Evolutionary conservation across 2,329 filamentous ascomycete species (phyloP), one percentile per base, ranked within the genome.

Genomic region (Trichoderma breve): DNA sequence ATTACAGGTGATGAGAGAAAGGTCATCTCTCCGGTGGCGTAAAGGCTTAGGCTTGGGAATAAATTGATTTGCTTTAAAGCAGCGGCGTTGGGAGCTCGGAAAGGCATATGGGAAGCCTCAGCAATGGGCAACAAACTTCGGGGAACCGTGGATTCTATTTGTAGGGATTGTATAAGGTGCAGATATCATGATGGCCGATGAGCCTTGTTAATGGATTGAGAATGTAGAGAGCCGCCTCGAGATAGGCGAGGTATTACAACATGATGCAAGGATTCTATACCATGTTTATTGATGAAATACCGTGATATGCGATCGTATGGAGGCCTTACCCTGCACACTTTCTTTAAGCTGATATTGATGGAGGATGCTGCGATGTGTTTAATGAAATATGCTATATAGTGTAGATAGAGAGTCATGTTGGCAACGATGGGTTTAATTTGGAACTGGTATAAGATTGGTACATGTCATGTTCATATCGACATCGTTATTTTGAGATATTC

Each of bases 1-100:
- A 78, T 65, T 76, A 81, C 64, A 81, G 82, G 64, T 80, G 74
- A 78, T 47, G 43, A 15, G 15, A 15, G 14, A 32, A 15, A 12
- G 30, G 3, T n/a, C n/a, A n/a, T 21, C n/a, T 21, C 43, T 21
- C 21, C 8, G 15, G 55, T 34, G 14, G 9, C 28, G 43, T 51
- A 36, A 30, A 6, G n/a, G n/a, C 28, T 34, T 32, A 51, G 55
- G 26, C 8, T 58, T 58, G 26, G 24, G 53, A 34, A n/a, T 55
- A 53, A n/a, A 15, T 70, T 62, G 58, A 26, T 26, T 53, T 70
- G n/a, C 32, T 53, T 62, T 70, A n/a, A 18, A 62, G 21, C 28
- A 62, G 28, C 7, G 66, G 66, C 66, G 66, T 70, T 70, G 39
- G 66, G 66, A 70, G 66, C 66, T 53, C 9, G 66, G 28, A 70